Evolutionary conservation across 169 alveolate genomes (phyloP).

Genomic region (Cryptosporidium sp.): DNA sequence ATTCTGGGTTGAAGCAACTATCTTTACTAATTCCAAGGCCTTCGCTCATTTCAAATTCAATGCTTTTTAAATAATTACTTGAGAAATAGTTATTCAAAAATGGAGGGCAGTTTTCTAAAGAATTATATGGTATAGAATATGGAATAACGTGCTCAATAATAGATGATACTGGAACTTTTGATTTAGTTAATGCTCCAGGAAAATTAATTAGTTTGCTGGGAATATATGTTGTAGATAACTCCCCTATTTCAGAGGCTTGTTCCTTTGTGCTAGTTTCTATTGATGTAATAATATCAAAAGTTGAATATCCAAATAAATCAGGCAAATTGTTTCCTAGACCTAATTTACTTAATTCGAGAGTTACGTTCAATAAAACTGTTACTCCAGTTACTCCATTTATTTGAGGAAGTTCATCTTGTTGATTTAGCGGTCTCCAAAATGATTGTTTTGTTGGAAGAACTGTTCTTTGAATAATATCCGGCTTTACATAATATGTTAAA

Average conservation of each 20-base stretch:
- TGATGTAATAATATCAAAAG: conserved; percentile 32
- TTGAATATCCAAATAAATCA: conserved; percentile 15
- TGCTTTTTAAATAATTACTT: neutral
- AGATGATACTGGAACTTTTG: conserved; percentile 52
- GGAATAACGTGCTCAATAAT: conserved; percentile 18
- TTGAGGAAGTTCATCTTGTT: neutral
- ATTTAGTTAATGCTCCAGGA: conserved; percentile 41
- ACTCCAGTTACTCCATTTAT: conserved; percentile 7
- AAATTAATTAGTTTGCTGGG: neutral
- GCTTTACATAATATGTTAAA: conserved; percentile 36
- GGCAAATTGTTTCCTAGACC: conserved; percentile 21
- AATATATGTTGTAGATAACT: conserved; percentile 19
- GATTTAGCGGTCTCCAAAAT: conserved; percentile 38
- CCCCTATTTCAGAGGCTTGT: conserved; percentile 43
- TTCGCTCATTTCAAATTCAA: conserved; percentile 16
- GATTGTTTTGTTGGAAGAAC: conserved; percentile 1
- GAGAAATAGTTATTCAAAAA: conserved; percentile 18
- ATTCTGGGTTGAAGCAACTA: conserved; percentile 14
- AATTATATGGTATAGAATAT: conserved; percentile 40
- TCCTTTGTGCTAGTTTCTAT: neutral
- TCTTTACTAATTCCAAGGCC: conserved; percentile 17
- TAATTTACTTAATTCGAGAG: neutral
- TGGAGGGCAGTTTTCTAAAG: conserved; percentile 1
- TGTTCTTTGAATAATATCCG: neutral
- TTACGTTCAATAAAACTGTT: conserved; percentile 35